phyloP scores from a whole-genome alignment of 768 basidiomycete genomes.

The Vararia minispora region DNA sequence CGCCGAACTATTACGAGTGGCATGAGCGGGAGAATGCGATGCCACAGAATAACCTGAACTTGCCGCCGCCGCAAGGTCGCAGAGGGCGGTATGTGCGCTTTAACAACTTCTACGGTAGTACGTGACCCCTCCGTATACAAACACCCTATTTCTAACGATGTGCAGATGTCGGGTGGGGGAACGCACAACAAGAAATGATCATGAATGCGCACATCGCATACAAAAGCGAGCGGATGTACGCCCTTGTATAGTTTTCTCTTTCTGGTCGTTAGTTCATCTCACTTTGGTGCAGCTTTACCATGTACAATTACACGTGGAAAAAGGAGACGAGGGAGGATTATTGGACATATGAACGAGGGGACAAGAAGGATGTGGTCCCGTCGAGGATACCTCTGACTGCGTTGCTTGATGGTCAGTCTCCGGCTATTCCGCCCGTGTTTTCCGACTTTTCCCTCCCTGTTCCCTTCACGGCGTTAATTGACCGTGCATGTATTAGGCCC shows the following conservation, averaged over 20 bases:
- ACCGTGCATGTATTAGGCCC: no score
- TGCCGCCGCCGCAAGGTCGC: constrained; percentile 9
- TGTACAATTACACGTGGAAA: constrained; percentile 50
- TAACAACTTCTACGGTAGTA: background rate
- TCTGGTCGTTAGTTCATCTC: no score
- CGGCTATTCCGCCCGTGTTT: no score
- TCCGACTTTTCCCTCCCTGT: background rate
- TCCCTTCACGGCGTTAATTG: background rate
- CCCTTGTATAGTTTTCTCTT: constrained; percentile 6
- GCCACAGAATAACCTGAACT: constrained; percentile 6
- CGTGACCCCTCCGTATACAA: background rate
- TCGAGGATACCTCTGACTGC: constrained; percentile 44
- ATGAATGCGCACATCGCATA: constrained; percentile 40
- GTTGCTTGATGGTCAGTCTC: constrained; percentile 43
- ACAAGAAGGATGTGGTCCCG: no score
- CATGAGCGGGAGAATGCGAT: constrained; percentile 4
- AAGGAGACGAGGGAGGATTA: constrained; percentile 26
- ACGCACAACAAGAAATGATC: constrained; percentile 47
- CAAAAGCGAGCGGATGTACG: constrained; percentile 37
- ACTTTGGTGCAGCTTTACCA: no score
- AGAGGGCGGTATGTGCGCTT: constrained; percentile 9
- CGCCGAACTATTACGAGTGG: constrained; percentile 7
- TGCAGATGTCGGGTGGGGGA: constrained; percentile 50
- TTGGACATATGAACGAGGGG: constrained; percentile 34
- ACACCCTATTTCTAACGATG: background rate